phyloP scores from a whole-genome alignment of 2,329 filamentous ascomycete species.

The Leptographium lundbergii region DNA sequence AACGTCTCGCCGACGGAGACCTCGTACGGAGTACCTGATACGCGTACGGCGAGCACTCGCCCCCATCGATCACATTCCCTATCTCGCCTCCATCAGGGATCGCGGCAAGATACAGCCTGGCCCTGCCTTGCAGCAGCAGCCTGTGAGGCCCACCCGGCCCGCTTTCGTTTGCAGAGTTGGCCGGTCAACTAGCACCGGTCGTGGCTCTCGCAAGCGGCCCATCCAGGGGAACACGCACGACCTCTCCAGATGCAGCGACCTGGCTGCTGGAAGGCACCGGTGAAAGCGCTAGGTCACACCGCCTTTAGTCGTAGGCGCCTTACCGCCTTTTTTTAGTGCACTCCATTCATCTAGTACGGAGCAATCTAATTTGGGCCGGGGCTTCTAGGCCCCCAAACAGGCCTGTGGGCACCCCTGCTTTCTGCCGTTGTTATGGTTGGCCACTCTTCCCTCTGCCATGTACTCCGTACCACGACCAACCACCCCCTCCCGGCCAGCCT shows the following conservation, averaged over 20 bases:
- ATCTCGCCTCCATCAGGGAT: neutral
- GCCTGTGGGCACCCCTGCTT: neutral
- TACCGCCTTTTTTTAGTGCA: too few relatives aligned
- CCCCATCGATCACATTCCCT: neutral
- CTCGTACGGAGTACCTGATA: too few relatives aligned
- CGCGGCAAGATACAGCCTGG: neutral
- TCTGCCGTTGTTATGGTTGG: constrained; percentile 2
- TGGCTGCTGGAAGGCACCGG: too few relatives aligned
- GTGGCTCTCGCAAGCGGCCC: neutral
- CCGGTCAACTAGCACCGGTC: neutral
- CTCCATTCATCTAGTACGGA: neutral
- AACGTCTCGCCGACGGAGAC: too few relatives aligned
- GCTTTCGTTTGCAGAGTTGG: neutral
- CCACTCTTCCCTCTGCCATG: neutral
- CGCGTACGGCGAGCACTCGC: too few relatives aligned
- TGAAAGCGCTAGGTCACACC: too few relatives aligned
- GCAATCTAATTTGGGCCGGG: neutral
- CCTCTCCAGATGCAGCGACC: neutral
- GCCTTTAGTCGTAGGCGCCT: too few relatives aligned
- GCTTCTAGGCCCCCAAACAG: neutral
- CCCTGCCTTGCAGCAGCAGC: neutral
- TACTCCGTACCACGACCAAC: too few relatives aligned
- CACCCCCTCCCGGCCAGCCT: too few relatives aligned
- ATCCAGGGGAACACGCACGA: neutral
- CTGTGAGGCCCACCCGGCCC: neutral